Percentiles rank a stretch among this genome's conserved stretches.
Conservation (phyloP, 768 basidiomycete species). For the Agrocybe chaxingu region DNA sequence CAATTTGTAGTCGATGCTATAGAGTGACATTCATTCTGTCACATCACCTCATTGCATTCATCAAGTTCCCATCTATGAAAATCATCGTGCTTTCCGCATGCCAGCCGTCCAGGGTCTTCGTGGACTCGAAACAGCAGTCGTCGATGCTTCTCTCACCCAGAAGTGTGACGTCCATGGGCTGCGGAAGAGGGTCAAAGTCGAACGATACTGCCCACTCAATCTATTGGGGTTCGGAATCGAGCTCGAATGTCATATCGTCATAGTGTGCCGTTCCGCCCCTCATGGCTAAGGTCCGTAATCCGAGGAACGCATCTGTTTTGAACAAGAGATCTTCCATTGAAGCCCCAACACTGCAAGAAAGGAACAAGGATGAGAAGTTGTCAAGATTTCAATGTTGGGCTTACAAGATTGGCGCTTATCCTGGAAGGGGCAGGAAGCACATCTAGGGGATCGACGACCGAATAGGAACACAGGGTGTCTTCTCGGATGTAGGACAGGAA, state of each 20-base stretch:
- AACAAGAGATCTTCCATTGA: too few species aligned
- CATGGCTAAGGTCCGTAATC: too few species aligned
- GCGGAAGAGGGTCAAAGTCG: too few species aligned
- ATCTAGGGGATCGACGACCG: neutral
- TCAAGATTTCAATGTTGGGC: neutral
- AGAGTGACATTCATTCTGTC: conserved; percentile 14
- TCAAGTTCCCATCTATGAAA: conserved; percentile 1
- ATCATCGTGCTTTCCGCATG: conserved; percentile 7
- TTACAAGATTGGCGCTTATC: conserved; percentile 11
- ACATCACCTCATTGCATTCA: conserved; percentile 19
- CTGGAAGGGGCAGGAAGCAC: neutral
- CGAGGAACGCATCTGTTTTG: too few species aligned
- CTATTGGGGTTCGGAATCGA: too few species aligned
- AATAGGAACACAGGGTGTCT: conserved; percentile 13
- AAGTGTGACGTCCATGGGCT: neutral
- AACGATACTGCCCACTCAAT: too few species aligned
- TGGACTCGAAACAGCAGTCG: conserved; percentile 11
- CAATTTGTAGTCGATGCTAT: conserved; percentile 11
- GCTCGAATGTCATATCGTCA: too few species aligned
- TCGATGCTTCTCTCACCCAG: too few species aligned
- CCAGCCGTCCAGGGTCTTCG: neutral
- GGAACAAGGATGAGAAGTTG: too few species aligned
- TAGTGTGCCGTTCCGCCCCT: too few species aligned
- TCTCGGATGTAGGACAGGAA: conserved; percentile 8
- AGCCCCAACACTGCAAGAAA: too few species aligned